phyloP scores from a whole-genome alignment of 768 basidiomycete genomes.

The Rhodotorula diobovata region DNA sequence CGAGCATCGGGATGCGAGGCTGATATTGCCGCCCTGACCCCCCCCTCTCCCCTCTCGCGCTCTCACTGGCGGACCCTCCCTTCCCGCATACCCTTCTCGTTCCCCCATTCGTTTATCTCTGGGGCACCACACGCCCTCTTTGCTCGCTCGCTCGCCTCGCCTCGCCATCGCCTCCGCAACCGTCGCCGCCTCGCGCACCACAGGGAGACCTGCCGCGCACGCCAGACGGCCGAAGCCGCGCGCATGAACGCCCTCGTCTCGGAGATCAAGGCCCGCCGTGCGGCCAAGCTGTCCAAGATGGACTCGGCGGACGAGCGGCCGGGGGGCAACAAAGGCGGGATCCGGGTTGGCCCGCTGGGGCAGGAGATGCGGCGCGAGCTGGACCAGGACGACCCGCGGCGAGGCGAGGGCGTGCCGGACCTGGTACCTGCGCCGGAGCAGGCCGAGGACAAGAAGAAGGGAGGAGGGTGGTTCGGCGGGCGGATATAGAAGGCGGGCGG shows the following conservation, averaged over 20 bases:
- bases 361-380: slow-evolving; percentile 19
- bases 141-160: background rate
- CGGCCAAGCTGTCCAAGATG: slow-evolving; percentile 6
- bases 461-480: background rate
- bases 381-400: background rate
- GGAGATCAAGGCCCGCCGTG: slow-evolving; percentile 27
- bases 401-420: background rate
- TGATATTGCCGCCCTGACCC: background rate
- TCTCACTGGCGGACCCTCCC: background rate
- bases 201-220: slow-evolving; percentile 29
- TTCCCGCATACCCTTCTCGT: background rate
- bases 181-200: background rate
- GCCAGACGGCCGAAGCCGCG: slow-evolving; percentile 33
- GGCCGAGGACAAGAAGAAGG: background rate
- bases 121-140: no score
- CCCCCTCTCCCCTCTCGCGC: background rate
- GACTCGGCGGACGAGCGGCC: background rate
- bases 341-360: slow-evolving; percentile 22
- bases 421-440: background rate
- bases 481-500: background rate
- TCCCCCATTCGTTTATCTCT: background rate
- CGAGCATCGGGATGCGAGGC: background rate
- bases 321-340: background rate
- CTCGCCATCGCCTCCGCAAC: fast-evolving
- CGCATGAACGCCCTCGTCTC: slow-evolving; percentile 30